Evolutionary conservation across 2,329 filamentous ascomycete genomes (phyloP).

Genomic region (Exophiala xenobiotica): DNA sequence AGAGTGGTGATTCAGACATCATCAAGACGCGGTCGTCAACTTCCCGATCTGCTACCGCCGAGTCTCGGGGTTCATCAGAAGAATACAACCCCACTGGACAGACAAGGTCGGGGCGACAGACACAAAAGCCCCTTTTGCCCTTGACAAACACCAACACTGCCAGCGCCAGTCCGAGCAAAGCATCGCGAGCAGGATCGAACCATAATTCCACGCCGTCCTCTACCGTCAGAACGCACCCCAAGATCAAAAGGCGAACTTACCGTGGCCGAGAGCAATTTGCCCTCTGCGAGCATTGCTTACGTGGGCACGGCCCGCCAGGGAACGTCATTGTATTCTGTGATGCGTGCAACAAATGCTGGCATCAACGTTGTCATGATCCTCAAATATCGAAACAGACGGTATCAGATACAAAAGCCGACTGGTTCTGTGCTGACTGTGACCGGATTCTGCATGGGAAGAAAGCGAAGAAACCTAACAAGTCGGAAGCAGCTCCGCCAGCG

Average conservation of each 20-base stretch:
- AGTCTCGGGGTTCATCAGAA: conserved; percentile 42
- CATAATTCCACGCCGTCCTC: conserved; percentile 22
- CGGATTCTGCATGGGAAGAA: conserved; percentile 33
- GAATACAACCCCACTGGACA: conserved; percentile 56
- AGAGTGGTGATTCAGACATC: conserved; percentile 16
- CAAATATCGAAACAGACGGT: conserved; percentile 69
- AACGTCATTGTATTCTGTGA: conserved; percentile 88
- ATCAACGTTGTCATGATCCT: conserved; percentile 78
- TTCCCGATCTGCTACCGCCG: conserved; percentile 27
- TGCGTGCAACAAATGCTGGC: conserved; percentile 75
- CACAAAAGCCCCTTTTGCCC: conserved; percentile 64
- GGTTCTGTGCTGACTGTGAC: conserved; percentile 67
- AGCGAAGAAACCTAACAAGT: conserved; percentile 18
- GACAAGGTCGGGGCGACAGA: conserved; percentile 73
- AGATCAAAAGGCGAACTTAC: conserved; percentile 59
- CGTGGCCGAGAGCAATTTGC: conserved; percentile 45
- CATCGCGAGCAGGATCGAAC: conserved; percentile 10
- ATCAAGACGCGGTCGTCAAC: conserved; percentile 11
- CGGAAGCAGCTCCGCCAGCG: background rate
- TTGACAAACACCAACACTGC: conserved; percentile 53
- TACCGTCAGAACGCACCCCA: conserved; percentile 39
- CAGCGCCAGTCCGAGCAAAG: conserved; percentile 25
- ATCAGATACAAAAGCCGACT: conserved; percentile 64
- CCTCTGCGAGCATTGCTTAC: conserved; percentile 70
- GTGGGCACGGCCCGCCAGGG: conserved; percentile 67